Evolutionary conservation across 495 filamentous ascomycete species (phyloP), one percentile per base, ranked within the genome.

Genomic region (Penicillium herquei): DNA sequence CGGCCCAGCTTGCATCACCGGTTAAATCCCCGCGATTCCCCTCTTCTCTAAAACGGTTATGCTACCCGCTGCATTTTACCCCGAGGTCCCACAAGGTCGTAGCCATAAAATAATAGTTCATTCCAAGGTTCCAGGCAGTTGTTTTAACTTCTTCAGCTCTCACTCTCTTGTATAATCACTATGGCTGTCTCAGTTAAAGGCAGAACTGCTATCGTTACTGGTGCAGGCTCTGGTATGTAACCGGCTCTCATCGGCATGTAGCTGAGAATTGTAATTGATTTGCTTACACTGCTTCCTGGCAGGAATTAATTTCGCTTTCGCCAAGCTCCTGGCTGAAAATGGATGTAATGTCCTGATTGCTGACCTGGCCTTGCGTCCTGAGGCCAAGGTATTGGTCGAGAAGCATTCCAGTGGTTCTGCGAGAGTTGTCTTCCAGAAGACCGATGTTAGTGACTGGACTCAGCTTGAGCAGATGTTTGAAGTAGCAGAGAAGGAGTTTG

Each of bases 181-280:
- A 75, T 75, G 71, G 65, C 76, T 12, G 49, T 81, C 51, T 75
- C 77, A 11, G 79, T 88, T 10, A 53, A 77, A 49, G 85, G 84
- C 44, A 85, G 83, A 70, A 78, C 78, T 39, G 87, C 87, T n/a
- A 84, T 90, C 51, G 71, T 89, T 17, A 90, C 87, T 30, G 87
- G 87, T 7, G 86, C 84, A 39, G 87, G 87, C 51, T 89, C 86
- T 50, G 86, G 86, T 85, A 72, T 51, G 70, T 65, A 16, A 32
- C 7, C 18, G 12, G 1, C 12, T 10, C 34, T 40, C 9, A 7
- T 16, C 16, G n/a, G 6, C 18, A 40, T 44, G 39, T 11, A 44
- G 39, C 10, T 16, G 13, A 8, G 44, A 10, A 13, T 26, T 43
- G 30, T 21, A 55, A 8, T 31, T 6, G 6, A 40, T 35, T 26